Conservation (phyloP, 1,284 basidiomycete species). For the Ustilago loliicola region DNA sequence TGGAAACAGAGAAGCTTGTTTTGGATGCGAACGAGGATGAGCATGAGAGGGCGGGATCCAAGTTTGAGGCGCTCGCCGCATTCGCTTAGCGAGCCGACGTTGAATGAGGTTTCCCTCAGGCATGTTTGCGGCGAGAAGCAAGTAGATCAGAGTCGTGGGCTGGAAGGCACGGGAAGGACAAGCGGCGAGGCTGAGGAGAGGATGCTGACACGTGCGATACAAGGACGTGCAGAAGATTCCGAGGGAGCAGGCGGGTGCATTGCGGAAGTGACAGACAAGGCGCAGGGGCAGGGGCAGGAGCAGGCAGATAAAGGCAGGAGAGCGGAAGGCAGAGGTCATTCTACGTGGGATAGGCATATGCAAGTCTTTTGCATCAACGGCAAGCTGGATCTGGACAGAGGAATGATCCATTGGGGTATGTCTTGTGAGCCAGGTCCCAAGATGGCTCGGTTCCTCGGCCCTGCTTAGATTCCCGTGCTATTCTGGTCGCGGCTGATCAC, state of each 20-base stretch:
- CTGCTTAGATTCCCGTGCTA: slow-evolving; percentile 4
- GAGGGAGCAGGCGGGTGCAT: slow-evolving; percentile 48
- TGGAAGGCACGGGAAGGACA: slow-evolving; percentile 5
- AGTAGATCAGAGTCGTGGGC: not conserved
- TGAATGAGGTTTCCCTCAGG: slow-evolving; percentile 45
- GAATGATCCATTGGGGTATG: slow-evolving; percentile 43
- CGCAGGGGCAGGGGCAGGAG: not conserved
- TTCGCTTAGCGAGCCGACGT: slow-evolving; percentile 47
- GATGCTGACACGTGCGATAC: slow-evolving; percentile 9
- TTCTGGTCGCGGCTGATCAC: slow-evolving; percentile 8
- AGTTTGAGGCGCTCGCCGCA: slow-evolving; percentile 26
- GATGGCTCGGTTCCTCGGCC: slow-evolving; percentile 1
- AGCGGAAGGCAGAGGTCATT: not conserved
- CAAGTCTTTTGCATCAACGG: slow-evolving; percentile 5
- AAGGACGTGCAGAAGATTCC: slow-evolving; percentile 42
- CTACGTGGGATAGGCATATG: not conserved
- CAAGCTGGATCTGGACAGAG: slow-evolving; percentile 1
- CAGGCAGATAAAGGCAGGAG: no score
- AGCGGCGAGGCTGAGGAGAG: not conserved
- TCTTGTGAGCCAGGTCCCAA: slow-evolving; percentile 16
- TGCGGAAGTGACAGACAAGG: slow-evolving; percentile 17
- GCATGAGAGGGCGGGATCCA: slow-evolving; percentile 7
- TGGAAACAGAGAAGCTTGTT: slow-evolving; percentile 14
- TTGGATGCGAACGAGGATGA: slow-evolving; percentile 10
- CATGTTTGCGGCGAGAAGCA: slow-evolving; percentile 32